phyloP scores from a whole-genome alignment of 169 alveolate species.

The Plasmodium cynomolgi region DNA sequence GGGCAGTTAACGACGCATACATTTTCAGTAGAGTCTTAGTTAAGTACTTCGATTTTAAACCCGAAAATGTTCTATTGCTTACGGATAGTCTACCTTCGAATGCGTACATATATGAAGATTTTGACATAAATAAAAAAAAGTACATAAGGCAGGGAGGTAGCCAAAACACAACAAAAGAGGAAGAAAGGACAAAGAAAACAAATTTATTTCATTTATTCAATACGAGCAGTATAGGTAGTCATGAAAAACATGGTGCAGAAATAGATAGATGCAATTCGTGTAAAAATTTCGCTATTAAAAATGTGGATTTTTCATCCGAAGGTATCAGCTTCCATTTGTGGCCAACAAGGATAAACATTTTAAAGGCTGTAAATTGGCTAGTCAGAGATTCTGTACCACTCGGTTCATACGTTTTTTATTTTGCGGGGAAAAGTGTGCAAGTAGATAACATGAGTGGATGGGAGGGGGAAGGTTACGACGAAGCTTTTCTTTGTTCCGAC shows the following conservation, averaged over 20 bases:
- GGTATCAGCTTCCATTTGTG: conserved; percentile 76
- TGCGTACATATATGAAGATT: conserved; percentile 80
- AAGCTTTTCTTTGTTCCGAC: conserved; percentile 92
- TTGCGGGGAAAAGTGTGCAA: conserved; percentile 93
- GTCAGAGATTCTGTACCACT: conserved; percentile 85
- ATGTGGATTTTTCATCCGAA: conserved; percentile 77
- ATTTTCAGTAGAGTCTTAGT: conserved; percentile 87
- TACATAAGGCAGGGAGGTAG: conserved; percentile 26
- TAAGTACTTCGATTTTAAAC: conserved; percentile 85
- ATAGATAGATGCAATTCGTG: conserved; percentile 71
- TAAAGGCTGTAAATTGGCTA: conserved; percentile 89
- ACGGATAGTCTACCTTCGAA: conserved; percentile 87
- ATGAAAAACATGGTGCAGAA: conserved; percentile 35
- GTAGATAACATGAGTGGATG: conserved; percentile 92
- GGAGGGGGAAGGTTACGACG: conserved; percentile 95
- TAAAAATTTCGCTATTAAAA: conserved; percentile 79
- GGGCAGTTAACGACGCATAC: conserved; percentile 92
- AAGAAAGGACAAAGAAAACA: conserved; percentile 20
- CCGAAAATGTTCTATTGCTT: conserved; percentile 86
- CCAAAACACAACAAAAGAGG: conserved; percentile 5
- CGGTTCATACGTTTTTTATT: conserved; percentile 89
- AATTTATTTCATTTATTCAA: conserved; percentile 74
- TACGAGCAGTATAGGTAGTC: conserved; percentile 63
- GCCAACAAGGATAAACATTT: conserved; percentile 88
- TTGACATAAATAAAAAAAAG: conserved; percentile 31